Evolutionary conservation across 768 basidiomycete species (phyloP), one percentile per base, ranked within the genome.

Genomic region (Amylocystis lapponica): DNA sequence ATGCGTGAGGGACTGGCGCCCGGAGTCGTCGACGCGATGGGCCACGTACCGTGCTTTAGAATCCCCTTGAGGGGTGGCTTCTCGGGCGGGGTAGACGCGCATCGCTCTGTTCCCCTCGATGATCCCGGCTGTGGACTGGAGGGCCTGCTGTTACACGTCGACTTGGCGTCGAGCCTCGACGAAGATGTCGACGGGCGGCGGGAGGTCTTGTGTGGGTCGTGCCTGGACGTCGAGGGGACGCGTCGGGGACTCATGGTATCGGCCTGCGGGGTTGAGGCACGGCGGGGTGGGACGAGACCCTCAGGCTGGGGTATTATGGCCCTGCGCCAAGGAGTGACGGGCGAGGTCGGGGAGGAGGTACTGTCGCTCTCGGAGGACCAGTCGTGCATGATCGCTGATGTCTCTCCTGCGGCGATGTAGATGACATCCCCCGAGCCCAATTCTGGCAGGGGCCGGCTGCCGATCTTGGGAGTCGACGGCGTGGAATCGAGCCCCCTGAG

Each of bases 331-430:
- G 46, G 17, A 12, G 45, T 45, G 41, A 36, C 33, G 5, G 51
- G 51, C 3, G 45, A 44, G 35, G 35, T 31, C 7, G 47, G 47
- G 7, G 51, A 33, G 39, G 38, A 37, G 10, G 44, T 43, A 38
- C 41, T 41, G 16, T 45, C 45, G 45, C 51, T 52, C 16, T 37
- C 48, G 19, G 51, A 52, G 27, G 47, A 35, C 47, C 45, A 49
- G n/a, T 44, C 43, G 26, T 39, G 36, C 19, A 21, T 32, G 22
- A 51, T 29, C 5, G 42, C 36, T 35, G 45, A 42, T 30, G 27
- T 23, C 21, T 42, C 41, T 22, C 31, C 21, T 14, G 29, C 34
- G 21, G 41, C 32, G 29, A 42, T 32, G 32, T 42, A 42, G 20
- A 6, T 33, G 32, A 42, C 33, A 36, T 37, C 38, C 31, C 40